Conservation (phyloP, 129 eudicot species). For the Kitagawia praeruptora region DNA sequence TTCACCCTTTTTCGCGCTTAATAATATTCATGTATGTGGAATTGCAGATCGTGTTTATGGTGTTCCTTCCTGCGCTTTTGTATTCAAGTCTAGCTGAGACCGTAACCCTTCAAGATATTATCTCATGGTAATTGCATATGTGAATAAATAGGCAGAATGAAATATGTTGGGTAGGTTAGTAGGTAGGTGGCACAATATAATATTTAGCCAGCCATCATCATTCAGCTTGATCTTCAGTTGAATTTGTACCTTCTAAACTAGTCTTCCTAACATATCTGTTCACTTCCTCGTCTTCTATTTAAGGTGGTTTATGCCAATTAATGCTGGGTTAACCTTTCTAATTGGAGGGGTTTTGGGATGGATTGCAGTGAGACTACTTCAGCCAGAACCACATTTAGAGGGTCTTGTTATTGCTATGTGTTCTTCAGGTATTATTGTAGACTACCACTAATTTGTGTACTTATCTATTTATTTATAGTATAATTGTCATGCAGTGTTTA, state of each 20-base stretch:
- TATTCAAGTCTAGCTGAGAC: conserved; percentile 70
- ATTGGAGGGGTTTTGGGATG: conserved; percentile 67
- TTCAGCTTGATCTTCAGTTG: not conserved
- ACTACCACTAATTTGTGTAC: not conserved
- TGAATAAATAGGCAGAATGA: not conserved
- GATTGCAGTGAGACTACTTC: conserved; percentile 52
- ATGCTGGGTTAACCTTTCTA: conserved; percentile 53
- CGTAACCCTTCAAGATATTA: conserved; percentile 59
- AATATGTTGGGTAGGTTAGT: not conserved
- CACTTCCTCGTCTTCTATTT: conserved; percentile 3
- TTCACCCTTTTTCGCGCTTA: not conserved
- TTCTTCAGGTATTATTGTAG: conserved; percentile 3
- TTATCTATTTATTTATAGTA: not conserved
- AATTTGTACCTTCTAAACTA: not conserved
- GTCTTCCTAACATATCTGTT: not conserved
- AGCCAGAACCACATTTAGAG: conserved; percentile 56
- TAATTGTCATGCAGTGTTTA: not conserved
- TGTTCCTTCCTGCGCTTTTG: conserved; percentile 69
- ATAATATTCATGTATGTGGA: not conserved
- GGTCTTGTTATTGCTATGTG: conserved; percentile 57
- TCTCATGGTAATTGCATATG: conserved; percentile 46
- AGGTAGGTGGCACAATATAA: not conserved
- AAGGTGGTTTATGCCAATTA: conserved; percentile 95
- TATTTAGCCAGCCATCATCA: not conserved
- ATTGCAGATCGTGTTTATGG: conserved; percentile 66